Conservation (phyloP, 805 yeast species). For the Metschnikowia vanudenii region DNA sequence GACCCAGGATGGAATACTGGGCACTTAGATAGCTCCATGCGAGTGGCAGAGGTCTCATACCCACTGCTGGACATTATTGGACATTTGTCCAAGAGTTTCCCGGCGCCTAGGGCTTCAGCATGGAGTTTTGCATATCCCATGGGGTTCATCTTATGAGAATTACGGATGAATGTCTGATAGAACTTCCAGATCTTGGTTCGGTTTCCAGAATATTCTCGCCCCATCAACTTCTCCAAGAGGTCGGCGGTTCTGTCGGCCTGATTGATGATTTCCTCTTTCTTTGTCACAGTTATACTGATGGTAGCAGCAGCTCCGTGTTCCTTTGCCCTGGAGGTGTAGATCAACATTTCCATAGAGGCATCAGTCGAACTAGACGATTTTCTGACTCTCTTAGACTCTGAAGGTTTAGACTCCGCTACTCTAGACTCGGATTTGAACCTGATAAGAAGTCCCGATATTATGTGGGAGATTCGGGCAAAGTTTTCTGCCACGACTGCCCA, state of each 20-base stretch:
- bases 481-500: constrained; percentile 29
- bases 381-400: too few species aligned
- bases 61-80: constrained; percentile 28
- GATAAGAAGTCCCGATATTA: constrained; percentile 33
- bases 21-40: constrained; percentile 16
- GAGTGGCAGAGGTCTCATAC: constrained; percentile 26
- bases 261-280: constrained; percentile 15
- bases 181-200: constrained; percentile 38
- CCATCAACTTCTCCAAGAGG: constrained; percentile 11
- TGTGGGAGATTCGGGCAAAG: constrained; percentile 31
- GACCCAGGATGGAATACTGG: constrained; percentile 17
- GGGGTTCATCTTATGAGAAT: constrained; percentile 27
- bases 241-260: constrained; percentile 17
- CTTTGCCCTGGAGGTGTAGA: background rate
- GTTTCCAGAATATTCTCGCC: constrained; percentile 3
- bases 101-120: constrained; percentile 19
- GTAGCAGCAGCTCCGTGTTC: background rate
- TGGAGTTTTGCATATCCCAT: constrained; percentile 31
- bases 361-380: background rate
- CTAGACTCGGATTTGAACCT: constrained; percentile 21
- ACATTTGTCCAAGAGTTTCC: constrained; percentile 16
- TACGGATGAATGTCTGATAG: constrained; percentile 36
- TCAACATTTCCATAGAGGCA: background rate
- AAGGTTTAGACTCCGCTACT: background rate
- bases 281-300: constrained; percentile 9